These are phyloP conservation scores for Mycothermus thermophilus DNA, from an alignment of 495 filamentous ascomycete species.

Conservation along the genomic window DNA sequence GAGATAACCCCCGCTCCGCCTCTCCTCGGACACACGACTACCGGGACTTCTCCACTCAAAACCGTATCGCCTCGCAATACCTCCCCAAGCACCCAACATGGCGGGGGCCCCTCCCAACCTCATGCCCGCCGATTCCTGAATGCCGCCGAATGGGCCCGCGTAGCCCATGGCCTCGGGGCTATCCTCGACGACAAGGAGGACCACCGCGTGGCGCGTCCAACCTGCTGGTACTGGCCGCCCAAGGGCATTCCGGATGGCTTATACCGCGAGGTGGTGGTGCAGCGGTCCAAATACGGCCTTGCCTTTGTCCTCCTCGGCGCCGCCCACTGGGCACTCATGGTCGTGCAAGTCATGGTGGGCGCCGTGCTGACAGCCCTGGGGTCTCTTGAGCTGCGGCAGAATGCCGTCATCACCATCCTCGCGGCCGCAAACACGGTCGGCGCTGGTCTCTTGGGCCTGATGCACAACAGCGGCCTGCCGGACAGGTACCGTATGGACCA, in stretches of 20 bases:
- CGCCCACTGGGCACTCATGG: conserved; percentile 29
- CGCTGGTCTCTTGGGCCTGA: conserved; percentile 33
- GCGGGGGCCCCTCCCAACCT: conserved; percentile 1
- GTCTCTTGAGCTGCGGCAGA: conserved; percentile 14
- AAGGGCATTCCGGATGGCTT: conserved; percentile 31
- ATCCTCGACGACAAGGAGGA: conserved; percentile 28
- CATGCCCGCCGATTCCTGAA: conserved; percentile 26
- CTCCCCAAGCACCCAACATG: background rate
- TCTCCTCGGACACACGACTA: too few species aligned
- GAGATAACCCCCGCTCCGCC: too few species aligned
- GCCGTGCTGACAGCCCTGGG: conserved; percentile 33
- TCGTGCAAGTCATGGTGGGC: conserved; percentile 30
- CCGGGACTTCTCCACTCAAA: too few species aligned
- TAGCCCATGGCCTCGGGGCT: conserved; percentile 33
- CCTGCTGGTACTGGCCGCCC: conserved; percentile 30
- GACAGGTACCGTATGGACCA: conserved; percentile 33
- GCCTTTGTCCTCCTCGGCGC: conserved; percentile 20
- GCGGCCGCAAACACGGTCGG: conserved; percentile 36
- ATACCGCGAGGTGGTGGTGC: conserved; percentile 28
- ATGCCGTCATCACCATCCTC: conserved; percentile 29
- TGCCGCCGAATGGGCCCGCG: conserved; percentile 30
- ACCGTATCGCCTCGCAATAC: conserved; percentile 2
- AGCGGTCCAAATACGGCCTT: conserved; percentile 27
- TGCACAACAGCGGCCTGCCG: conserved; percentile 40
- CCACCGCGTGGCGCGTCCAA: conserved; percentile 27